A percentile compares a stretch with the other conserved stretches of the same genome.
These are phyloP conservation scores for Talaromyces borbonicus DNA, from an alignment of 495 filamentous ascomycete genomes.

Conservation along the genomic window DNA sequence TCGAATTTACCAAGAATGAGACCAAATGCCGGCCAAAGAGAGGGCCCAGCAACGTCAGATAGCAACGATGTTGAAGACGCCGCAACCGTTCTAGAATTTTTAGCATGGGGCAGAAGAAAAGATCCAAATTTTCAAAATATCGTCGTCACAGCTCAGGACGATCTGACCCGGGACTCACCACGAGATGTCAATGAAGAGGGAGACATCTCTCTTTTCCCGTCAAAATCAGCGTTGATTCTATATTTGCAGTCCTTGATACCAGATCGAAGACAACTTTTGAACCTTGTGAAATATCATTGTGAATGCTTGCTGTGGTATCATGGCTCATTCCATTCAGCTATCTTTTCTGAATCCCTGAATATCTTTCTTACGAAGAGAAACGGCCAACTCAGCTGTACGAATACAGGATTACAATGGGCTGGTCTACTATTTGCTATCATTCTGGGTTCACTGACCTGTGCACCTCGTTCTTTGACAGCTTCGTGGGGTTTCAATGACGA, in stretches of 20 bases:
- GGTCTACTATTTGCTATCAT: constrained; percentile 32
- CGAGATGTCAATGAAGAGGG: constrained; percentile 14
- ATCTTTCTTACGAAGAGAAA: constrained; percentile 20
- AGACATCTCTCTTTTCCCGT: constrained; percentile 3
- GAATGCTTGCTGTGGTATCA: constrained; percentile 31
- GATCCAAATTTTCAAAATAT: constrained; percentile 19
- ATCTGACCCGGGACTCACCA: constrained; percentile 15
- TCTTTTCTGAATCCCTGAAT: constrained; percentile 19
- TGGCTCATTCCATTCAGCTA: constrained; percentile 24
- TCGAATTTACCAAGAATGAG: background rate
- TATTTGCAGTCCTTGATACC: constrained; percentile 24
- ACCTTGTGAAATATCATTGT: constrained; percentile 28
- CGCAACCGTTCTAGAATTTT: constrained; percentile 34
- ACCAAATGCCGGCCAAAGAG: background rate
- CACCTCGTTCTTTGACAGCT: constrained; percentile 15
- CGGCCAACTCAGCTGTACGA: constrained; percentile 13
- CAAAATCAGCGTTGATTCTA: constrained; percentile 14
- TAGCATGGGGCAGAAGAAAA: constrained; percentile 33
- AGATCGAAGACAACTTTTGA: constrained; percentile 16
- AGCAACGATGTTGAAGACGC: constrained; percentile 26
- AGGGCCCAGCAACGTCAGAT: background rate
- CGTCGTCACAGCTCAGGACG: background rate
- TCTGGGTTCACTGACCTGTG: constrained; percentile 26
- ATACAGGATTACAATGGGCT: constrained; percentile 27
- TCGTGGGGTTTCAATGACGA: constrained; percentile 27